These are phyloP conservation scores for Grosmannia clavigera DNA, from an alignment of 2,329 filamentous ascomycete species.

Conservation along the genomic window DNA sequence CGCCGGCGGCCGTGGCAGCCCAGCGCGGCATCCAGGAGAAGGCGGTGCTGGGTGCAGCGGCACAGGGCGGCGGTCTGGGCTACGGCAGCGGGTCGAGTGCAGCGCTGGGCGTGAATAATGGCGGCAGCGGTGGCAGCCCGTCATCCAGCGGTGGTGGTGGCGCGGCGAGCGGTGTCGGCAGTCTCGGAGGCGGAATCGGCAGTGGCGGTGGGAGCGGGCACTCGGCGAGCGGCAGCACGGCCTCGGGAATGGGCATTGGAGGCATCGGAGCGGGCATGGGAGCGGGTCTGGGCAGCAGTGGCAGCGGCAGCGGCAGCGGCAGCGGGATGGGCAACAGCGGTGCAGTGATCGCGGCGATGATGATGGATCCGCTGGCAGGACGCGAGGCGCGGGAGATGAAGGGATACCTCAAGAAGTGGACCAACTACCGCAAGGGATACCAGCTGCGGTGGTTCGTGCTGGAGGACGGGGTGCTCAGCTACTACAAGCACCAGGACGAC, in stretches of 20 bases:
- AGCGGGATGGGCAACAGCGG: not conserved
- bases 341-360: not conserved
- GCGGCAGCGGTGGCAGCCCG: not conserved
- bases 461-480: slow-evolving; percentile 92
- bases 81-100: slow-evolving; percentile 1
- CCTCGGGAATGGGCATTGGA: not conserved
- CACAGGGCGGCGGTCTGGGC: slow-evolving; percentile 33
- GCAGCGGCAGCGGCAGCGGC: not conserved
- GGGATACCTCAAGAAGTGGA: slow-evolving; percentile 98
- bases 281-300: not conserved
- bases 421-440: slow-evolving; percentile 94
- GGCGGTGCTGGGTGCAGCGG: slow-evolving; percentile 72
- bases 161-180: not conserved
- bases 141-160: not conserved
- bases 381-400: slow-evolving; percentile 95
- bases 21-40: slow-evolving; percentile 95
- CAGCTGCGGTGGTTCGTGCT: slow-evolving; percentile 96
- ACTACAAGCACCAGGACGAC: slow-evolving; percentile 98
- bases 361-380: slow-evolving; percentile 47
- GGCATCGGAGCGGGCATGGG: not conserved
- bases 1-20: slow-evolving; percentile 84
- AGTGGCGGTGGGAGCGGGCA: not conserved
- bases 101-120: not conserved
- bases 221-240: not conserved
- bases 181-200: not conserved